These are phyloP conservation scores for Alnus rubra DNA, from an alignment of 306 rosid genomes.

Conservation along the genomic window DNA sequence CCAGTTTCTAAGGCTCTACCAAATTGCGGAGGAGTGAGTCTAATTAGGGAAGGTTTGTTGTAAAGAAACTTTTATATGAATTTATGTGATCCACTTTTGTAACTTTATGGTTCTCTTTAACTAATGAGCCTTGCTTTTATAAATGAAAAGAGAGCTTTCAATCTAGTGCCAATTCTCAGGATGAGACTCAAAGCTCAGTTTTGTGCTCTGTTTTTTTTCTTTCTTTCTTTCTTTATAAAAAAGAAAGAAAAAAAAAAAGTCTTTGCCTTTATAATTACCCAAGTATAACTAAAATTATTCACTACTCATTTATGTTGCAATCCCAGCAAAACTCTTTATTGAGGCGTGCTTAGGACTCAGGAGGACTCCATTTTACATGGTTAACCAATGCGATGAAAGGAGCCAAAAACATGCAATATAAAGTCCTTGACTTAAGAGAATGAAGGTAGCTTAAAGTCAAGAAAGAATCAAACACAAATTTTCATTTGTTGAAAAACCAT, in stretches of 20 bases:
- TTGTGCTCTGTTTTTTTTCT: neutral
- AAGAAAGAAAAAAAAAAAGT: neutral
- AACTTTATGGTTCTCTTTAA: constrained; percentile 39
- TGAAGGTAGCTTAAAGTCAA: neutral
- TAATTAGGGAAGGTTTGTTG: constrained; percentile 33
- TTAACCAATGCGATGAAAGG: neutral
- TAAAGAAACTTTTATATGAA: constrained; percentile 41
- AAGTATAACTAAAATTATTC: neutral
- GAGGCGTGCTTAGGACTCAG: neutral
- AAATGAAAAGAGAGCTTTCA: constrained; percentile 36
- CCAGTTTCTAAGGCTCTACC: constrained; percentile 40
- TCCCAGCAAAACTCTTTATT: neutral
- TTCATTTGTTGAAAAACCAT: neutral
- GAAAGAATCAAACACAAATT: neutral
- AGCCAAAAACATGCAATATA: neutral
- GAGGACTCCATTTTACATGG: neutral
- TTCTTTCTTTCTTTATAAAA: no score
- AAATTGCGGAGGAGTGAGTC: constrained; percentile 17
- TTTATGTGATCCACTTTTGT: constrained; percentile 35
- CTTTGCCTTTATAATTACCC: neutral
- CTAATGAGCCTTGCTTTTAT: constrained; percentile 48
- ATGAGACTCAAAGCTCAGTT: neutral
- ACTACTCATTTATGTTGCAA: neutral
- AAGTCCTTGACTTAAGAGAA: neutral
- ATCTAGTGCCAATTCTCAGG: constrained; percentile 17